Evolutionary conservation across 2,329 filamentous ascomycete genomes (phyloP), one percentile per base, ranked within the genome.

Genomic region (Shiraia sp.): DNA sequence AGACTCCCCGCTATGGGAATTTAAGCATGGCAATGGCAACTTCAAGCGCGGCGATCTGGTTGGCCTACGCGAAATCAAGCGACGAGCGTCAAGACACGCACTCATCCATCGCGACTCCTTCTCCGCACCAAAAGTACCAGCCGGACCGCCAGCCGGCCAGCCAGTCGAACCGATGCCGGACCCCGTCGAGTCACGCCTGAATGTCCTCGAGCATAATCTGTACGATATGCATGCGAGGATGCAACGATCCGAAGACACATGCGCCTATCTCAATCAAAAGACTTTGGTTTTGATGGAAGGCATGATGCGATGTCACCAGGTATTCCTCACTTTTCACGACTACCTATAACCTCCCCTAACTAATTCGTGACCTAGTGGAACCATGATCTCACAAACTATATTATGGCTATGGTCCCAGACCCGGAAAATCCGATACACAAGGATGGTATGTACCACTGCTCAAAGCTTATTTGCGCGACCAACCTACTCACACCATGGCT

Each of bases 21-120:
- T 99, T 71, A 97, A 96, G 71, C 93, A 99, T 65, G 93, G 93
- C 38, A 95, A 92, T 61, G 92, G 92, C 38, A 97, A 88, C 68
- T 99, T 99, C 75, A 97, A 95, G 72, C 85, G 91, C 52, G 93
- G 93, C 26, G 92, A 99, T 68, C 76, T 99, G 16, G 85, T 92
- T 36, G 90, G 92, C 6, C 74, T 99, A 47, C 82, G 93, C 30
- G 93, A 99, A 65, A 99, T 99, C 71, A 96, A 96, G 72, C 86
- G 93, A 48, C 83, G 93, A 47, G 92, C 93, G 13, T 97, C 92
- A 25, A 81, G 93, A 48, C 93, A 97, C 72, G 87, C 92, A 16
- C 78, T 97, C 40, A 95, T 96, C 16, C 90, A 97, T 65, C 83
- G 92, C 56, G 93, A 97, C 64, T 87, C 86, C 10, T 96, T 93